Base-by-base conservation (phyloP, 257 asterid species). In the Rehmannia glutinosa region DNA sequence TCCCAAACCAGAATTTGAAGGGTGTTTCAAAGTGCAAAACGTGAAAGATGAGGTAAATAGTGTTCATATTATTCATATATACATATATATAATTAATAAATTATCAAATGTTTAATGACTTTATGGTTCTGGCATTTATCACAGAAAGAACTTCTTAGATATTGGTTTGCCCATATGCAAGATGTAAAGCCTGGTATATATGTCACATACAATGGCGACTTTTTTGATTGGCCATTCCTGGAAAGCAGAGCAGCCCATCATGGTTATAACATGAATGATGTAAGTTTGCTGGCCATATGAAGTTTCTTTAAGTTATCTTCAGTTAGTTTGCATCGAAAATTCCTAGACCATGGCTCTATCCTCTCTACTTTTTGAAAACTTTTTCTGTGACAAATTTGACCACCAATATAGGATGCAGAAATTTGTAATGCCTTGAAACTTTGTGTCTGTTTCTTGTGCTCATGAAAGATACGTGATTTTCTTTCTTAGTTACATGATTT, bases 181-280 rank as follows among this genome's bases (percentile, higher is more conserved):
- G 96, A 78, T 64, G 85, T 84, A 72, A 90, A 84, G 78, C 99
- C 99, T 65, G 96, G 99, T 33, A 94, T 91, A 74, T 94, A 94
- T 43, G 97, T 88, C 70, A 88, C 99, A 66, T 94, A 94, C 86
- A 94, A 94, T 0, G 99, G 99, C 5, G 99, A 94, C 85, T 91
- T 90, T 74, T 94, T 94, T 73, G 99, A 94, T 73, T 94, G 99
- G 99, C 99, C 99, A 62, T 94, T 94, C 81, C 53, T 94, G 74
- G 99, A 94, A 78, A 79, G 51, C 64, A 85, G 99, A 83, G 96
- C 99, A 69, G 74, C 87, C 17, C 90, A 88, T 77, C 96, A 88
- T 76, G 96, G 97, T 76, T 76, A 86, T 78, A 82, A 73, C 72
- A 66, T 90, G 94, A 84, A 76, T 67, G 83, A 88, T 46, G 99